Evolutionary conservation across 2,329 filamentous ascomycete genomes (phyloP).

Genomic region (Sarocladium strictum): DNA sequence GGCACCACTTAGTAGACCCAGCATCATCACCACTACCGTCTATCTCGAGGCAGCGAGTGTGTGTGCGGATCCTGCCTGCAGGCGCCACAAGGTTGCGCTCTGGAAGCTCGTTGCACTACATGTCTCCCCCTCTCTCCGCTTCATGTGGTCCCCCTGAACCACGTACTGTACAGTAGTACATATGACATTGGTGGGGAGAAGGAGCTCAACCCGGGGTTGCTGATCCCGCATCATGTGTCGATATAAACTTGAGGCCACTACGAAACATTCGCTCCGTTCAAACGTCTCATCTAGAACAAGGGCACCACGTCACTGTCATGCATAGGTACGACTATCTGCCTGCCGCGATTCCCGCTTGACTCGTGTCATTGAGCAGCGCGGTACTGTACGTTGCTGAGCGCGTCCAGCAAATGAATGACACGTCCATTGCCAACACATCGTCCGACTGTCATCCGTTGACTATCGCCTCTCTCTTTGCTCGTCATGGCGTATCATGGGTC

Average conservation of each 20-base stretch:
- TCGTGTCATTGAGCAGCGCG: too few relatives aligned
- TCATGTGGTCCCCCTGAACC: not conserved
- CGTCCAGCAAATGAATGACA: slow-evolving; percentile 3
- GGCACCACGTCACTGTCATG: not conserved
- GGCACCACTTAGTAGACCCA: not conserved
- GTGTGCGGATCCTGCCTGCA: slow-evolving; percentile 5
- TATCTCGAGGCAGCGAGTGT: not conserved
- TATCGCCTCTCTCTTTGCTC: not conserved
- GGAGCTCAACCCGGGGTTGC: not conserved
- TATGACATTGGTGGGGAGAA: slow-evolving; percentile 1
- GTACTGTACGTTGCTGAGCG: too few relatives aligned
- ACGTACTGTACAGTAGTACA: not conserved
- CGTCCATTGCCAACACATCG: not conserved
- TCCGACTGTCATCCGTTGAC: not conserved
- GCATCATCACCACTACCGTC: not conserved
- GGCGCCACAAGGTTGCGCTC: slow-evolving; percentile 1
- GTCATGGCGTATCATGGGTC: not conserved
- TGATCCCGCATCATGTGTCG: not conserved
- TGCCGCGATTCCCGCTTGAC: not conserved
- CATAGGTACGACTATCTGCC: not conserved
- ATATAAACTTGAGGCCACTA: not conserved
- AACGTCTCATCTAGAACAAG: slow-evolving; percentile 5
- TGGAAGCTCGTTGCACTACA: not conserved
- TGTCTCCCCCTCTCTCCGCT: not conserved
- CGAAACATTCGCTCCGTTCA: slow-evolving; percentile 1